Conservation (phyloP, 2,329 filamentous ascomycete genomes). For the Davidsoniella neocaledoniae region DNA sequence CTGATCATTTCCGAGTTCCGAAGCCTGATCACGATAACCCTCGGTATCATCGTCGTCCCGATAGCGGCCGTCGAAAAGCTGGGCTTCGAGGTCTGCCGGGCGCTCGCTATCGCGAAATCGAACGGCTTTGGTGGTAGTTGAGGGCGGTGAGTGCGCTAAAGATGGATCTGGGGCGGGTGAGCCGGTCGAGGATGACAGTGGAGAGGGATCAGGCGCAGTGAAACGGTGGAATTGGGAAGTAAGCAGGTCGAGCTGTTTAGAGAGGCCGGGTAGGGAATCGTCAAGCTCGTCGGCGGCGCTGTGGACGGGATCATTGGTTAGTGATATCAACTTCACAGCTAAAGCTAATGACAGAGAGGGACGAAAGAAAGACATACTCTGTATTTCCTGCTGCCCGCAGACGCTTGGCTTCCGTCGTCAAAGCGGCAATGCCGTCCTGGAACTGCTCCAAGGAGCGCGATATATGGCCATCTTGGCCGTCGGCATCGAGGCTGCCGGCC, state of each 20-base stretch:
- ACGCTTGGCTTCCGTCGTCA: slow-evolving; percentile 47
- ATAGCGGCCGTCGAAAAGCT: slow-evolving; percentile 39
- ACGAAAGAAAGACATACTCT: slow-evolving; percentile 26
- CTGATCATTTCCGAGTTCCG: slow-evolving; percentile 58
- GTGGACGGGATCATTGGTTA: not conserved
- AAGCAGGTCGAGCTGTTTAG: slow-evolving; percentile 59
- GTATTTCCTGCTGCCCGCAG: slow-evolving; percentile 48
- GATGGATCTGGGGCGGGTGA: slow-evolving; percentile 33
- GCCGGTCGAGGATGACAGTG: slow-evolving; percentile 42
- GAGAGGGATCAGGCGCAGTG: slow-evolving; percentile 37
- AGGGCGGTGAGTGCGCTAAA: slow-evolving; percentile 15
- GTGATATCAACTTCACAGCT: not conserved
- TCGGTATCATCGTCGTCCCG: slow-evolving; percentile 41
- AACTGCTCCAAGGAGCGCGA: slow-evolving; percentile 77
- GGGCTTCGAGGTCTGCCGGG: slow-evolving; percentile 21
- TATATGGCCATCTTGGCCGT: slow-evolving; percentile 76
- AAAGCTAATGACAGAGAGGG: not conserved
- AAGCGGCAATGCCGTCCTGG: slow-evolving; percentile 55
- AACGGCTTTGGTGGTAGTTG: slow-evolving; percentile 48
- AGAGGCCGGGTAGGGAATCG: slow-evolving; percentile 51
- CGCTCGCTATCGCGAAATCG: slow-evolving; percentile 55
- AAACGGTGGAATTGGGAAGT: slow-evolving; percentile 64
- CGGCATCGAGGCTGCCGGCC: slow-evolving; percentile 54
- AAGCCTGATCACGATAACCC: slow-evolving; percentile 44
- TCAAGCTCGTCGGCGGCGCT: slow-evolving; percentile 33